Conservation (phyloP, 2,329 filamentous ascomycete genomes). For the Ascochyta clinopodiicola region DNA sequence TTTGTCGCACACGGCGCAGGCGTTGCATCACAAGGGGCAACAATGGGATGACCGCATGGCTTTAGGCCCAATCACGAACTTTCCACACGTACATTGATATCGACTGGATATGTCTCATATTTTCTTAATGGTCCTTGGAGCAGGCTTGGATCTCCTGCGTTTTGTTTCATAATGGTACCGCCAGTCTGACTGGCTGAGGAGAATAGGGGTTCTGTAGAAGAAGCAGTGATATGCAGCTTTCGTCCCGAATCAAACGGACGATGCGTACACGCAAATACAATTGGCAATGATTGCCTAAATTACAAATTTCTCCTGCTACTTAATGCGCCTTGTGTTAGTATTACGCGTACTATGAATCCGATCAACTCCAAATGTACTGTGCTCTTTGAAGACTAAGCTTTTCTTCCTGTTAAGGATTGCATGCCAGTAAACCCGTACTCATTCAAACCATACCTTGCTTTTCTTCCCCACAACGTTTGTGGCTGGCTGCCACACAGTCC, state of each 20-base stretch:
- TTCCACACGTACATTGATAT: constrained; percentile 17
- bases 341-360: constrained; percentile 2
- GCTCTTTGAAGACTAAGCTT: background rate
- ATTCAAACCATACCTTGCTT: background rate
- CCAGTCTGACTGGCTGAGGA: constrained; percentile 4
- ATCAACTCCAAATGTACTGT: background rate
- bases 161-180: constrained; percentile 11
- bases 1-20: constrained; percentile 7
- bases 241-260: constrained; percentile 3
- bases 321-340: background rate
- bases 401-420: background rate
- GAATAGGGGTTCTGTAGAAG: constrained; percentile 9
- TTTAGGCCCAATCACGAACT: constrained; percentile 13
- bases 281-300: constrained; percentile 7
- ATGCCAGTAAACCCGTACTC: background rate
- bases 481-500: constrained; percentile 6
- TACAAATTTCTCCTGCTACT: background rate
- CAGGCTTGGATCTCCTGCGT: constrained; percentile 6
- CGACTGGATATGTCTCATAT: constrained; percentile 16
- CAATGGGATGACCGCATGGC: constrained; percentile 8
- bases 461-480: background rate
- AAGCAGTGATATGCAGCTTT: constrained; percentile 6
- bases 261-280: constrained; percentile 14
- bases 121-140: constrained; percentile 14
- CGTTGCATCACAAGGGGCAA: constrained; percentile 15